Percentiles rank a stretch among this genome's conserved stretches.
Conservation (phyloP, 2,329 filamentous ascomycete species). For the Rachicladosporium sp. region DNA sequence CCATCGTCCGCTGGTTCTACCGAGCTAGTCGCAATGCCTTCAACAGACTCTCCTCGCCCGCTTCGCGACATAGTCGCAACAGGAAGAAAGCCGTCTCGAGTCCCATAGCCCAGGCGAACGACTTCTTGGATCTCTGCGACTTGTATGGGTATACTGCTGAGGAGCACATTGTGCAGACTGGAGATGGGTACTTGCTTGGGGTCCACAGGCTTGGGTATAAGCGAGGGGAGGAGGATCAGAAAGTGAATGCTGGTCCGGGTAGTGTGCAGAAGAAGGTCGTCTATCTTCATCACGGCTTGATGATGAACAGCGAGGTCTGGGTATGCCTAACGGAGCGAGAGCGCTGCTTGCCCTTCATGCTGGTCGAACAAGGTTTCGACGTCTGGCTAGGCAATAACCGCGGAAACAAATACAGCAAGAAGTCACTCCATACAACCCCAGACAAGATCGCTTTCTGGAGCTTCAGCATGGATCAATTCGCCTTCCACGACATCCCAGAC, state of each 20-base stretch:
- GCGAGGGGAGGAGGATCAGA: constrained; percentile 65
- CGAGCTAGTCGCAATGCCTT: constrained; percentile 70
- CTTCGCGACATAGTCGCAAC: constrained; percentile 54
- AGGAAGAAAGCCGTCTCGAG: constrained; percentile 43
- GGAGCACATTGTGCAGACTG: constrained; percentile 90
- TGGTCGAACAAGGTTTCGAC: constrained; percentile 87
- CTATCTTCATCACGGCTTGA: constrained; percentile 86
- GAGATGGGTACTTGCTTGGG: constrained; percentile 84
- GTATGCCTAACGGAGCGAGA: constrained; percentile 80
- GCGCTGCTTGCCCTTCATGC: constrained; percentile 72
- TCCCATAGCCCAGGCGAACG: constrained; percentile 70
- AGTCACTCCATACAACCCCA: constrained; percentile 65
- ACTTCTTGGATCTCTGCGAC: constrained; percentile 89
- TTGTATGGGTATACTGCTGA: constrained; percentile 87
- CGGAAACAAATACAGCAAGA: constrained; percentile 98
- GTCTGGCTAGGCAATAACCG: constrained; percentile 98
- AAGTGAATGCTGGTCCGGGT: constrained; percentile 59
- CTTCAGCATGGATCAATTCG: constrained; percentile 97
- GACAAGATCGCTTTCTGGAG: constrained; percentile 78
- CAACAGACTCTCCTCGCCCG: constrained; percentile 61
- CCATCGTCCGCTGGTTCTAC: constrained; percentile 74
- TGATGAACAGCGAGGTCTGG: constrained; percentile 99
- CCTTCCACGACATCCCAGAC: constrained; percentile 93
- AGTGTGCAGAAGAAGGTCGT: constrained; percentile 71
- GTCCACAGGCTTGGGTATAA: constrained; percentile 76